Percentiles rank a stretch among this genome's conserved stretches.
Evolutionary conservation across 768 basidiomycete genomes (phyloP).

Genomic region (Tephrocybe sp.): DNA sequence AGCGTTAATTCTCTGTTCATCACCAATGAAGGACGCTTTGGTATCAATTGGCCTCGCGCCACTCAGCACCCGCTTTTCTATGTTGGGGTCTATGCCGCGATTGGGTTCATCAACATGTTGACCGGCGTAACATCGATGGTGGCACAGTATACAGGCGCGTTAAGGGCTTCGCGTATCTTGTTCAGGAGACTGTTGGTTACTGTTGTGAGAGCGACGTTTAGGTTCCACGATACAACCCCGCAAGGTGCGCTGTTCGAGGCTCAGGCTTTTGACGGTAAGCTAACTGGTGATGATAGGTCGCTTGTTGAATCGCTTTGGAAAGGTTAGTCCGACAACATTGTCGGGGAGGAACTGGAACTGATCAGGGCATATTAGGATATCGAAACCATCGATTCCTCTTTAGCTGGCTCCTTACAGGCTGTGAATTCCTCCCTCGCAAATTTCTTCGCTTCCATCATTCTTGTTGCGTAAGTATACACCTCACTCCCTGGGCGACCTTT

Average conservation of each 20-base stretch:
- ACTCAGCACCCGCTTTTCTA: slow-evolving; percentile 70
- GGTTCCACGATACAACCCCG: slow-evolving; percentile 84
- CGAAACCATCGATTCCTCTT: slow-evolving; percentile 79
- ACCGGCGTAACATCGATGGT: slow-evolving; percentile 44
- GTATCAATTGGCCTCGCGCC: slow-evolving; percentile 46
- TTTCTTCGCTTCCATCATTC: slow-evolving; percentile 75
- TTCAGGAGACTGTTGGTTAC: slow-evolving; percentile 60
- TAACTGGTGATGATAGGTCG: slow-evolving; percentile 46
- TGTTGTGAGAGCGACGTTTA: slow-evolving; percentile 81
- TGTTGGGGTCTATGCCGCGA: slow-evolving; percentile 62
- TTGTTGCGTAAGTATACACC: slow-evolving; percentile 53
- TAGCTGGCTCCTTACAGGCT: slow-evolving; percentile 67
- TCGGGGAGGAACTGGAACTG: background rate
- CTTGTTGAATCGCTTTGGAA: slow-evolving; percentile 85
- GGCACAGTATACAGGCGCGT: slow-evolving; percentile 63
- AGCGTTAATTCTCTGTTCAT: slow-evolving; percentile 24
- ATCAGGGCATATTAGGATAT: slow-evolving; percentile 51
- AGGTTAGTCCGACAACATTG: slow-evolving; percentile 31
- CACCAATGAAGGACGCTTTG: slow-evolving; percentile 22
- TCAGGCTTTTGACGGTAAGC: background rate
- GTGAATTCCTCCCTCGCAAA: slow-evolving; percentile 79
- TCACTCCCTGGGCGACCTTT: no score
- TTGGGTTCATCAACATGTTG: slow-evolving; percentile 51
- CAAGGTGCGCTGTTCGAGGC: slow-evolving; percentile 43
- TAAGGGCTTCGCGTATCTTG: slow-evolving; percentile 45